Evolutionary conservation across 1,284 basidiomycete genomes (phyloP).

Genomic region (Rhodotorula sp.): DNA sequence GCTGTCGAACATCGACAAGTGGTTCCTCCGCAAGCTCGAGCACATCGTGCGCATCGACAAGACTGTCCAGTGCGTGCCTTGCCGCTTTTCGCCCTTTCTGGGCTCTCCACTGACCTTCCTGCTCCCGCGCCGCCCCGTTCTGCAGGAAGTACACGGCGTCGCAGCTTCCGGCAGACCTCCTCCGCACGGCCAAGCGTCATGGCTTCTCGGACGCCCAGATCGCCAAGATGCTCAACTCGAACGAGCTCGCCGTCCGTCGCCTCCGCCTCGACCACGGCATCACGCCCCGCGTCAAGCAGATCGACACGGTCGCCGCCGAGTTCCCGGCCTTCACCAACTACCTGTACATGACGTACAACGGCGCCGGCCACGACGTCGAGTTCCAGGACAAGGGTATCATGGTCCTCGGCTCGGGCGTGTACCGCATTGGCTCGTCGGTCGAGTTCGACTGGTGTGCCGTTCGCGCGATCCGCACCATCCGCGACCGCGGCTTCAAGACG

Average conservation of each 20-base stretch:
- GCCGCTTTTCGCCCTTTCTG: neutral
- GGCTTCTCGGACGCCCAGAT: conserved; percentile 95
- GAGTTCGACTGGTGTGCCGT: conserved; percentile 99
- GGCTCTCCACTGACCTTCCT: conserved; percentile 31
- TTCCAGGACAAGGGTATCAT: conserved; percentile 93
- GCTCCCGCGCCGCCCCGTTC: neutral
- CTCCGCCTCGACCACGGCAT: conserved; percentile 66
- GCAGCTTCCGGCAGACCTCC: conserved; percentile 65
- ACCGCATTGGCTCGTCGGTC: conserved; percentile 97
- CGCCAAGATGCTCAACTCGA: conserved; percentile 76
- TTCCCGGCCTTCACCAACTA: conserved; percentile 99
- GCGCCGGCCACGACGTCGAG: conserved; percentile 81
- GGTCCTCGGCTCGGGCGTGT: conserved; percentile 96
- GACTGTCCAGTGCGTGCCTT: conserved; percentile 63
- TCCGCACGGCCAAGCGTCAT: conserved; percentile 87
- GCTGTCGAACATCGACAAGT: conserved; percentile 96
- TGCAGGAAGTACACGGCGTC: conserved; percentile 68
- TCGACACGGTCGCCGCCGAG: conserved; percentile 97
- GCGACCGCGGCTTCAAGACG: conserved; percentile 90
- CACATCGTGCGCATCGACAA: conserved; percentile 80
- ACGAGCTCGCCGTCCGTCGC: conserved; percentile 82
- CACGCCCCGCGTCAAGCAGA: conserved; percentile 94
- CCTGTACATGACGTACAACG: conserved; percentile 97
- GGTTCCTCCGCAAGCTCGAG: conserved; percentile 91
- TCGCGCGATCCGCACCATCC: conserved; percentile 90